These are phyloP conservation scores for cucumber (Cucumis sativus) DNA, from an alignment of 306 rosid genomes.

Conservation along the genomic window Cucumber_9930_V3 NC_026660.2:6328501-6329000, in stretches of 20 bases:
- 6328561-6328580: neutral
- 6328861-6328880: too few species aligned
- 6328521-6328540: neutral
- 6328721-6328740: neutral
- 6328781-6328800: too few species aligned
- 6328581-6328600: neutral
- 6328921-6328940: too few species aligned
- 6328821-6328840: too few species aligned
- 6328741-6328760: neutral
- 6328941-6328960: too few species aligned
- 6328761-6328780: neutral
- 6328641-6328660: constrained; percentile 94
- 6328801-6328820: too few species aligned
- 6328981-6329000: too few species aligned
- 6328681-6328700: constrained; percentile 8
- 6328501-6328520: neutral
- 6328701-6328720: neutral
- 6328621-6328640: constrained; percentile 72
- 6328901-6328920: too few species aligned
- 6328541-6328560: neutral
- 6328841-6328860: too few species aligned
- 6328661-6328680: constrained; percentile 66
- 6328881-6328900: too few species aligned
- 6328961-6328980: too few species aligned
- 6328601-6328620: constrained; percentile 60